Conservation (phyloP, 805 yeast genomes). For the Isabelozyma gotoi region DNA sequence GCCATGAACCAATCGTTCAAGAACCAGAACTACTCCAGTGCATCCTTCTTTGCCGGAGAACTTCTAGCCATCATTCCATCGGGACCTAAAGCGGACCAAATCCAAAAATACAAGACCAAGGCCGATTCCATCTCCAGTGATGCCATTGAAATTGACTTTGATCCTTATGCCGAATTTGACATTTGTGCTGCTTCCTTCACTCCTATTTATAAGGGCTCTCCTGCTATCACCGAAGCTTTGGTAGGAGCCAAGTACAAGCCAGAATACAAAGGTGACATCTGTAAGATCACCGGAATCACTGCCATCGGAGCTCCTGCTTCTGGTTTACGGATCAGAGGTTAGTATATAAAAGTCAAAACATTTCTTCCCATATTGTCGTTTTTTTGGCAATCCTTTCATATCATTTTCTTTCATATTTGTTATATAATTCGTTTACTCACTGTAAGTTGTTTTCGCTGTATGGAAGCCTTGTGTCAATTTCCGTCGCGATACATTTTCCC, state of each 20-base stretch:
- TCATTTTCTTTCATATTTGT: neutral
- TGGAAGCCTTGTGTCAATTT: neutral
- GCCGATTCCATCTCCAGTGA: constrained; percentile 83
- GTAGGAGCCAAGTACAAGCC: constrained; percentile 87
- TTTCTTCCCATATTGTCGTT: neutral
- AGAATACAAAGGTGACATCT: constrained; percentile 74
- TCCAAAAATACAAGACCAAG: constrained; percentile 74
- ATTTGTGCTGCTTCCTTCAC: constrained; percentile 85
- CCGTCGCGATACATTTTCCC: neutral
- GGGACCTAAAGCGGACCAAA: constrained; percentile 88
- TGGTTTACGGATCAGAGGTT: constrained; percentile 63
- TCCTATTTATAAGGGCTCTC: constrained; percentile 81
- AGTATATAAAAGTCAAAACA: neutral
- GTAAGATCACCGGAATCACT: constrained; percentile 74
- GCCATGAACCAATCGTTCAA: constrained; percentile 94
- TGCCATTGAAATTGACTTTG: constrained; percentile 87
- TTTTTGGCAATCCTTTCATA: neutral
- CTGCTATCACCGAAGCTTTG: constrained; percentile 71
- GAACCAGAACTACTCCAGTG: constrained; percentile 82
- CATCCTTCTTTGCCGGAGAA: constrained; percentile 86
- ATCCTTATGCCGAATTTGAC: constrained; percentile 87
- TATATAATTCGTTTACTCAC: neutral
- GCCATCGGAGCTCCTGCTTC: constrained; percentile 89
- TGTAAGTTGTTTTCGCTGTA: neutral
- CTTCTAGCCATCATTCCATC: constrained; percentile 65